Base-by-base conservation (phyloP, 345 rosid genomes). In the Lepidium sativum region DNA sequence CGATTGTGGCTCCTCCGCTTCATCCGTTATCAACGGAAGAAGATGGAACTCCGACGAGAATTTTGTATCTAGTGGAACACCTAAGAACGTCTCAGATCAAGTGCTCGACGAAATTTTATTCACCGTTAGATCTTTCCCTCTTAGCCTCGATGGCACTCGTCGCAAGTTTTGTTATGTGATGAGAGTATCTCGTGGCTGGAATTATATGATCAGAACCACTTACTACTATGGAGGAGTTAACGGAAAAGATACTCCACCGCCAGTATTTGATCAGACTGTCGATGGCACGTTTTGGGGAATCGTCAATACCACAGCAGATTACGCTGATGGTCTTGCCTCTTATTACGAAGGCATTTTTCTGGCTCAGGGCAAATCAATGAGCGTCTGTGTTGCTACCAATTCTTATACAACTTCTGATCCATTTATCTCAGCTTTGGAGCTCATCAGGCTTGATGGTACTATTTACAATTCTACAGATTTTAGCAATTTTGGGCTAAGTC, bases 241-340 rank as follows among this genome's bases (percentile, higher is more conserved):
- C 81, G 88, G 88, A 8, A 54, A 48, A 8, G 70, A 13, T 42
- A 64, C 62, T 34, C 16, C 70, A 11, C 97, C 96, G 39, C 96
- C 98, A 29, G 91, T 89, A 4, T 92, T 92, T 37, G 96, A 92
- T 70, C 96, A 92, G 82, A 86, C 87, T 21, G 83, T 92, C 50
- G 98, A 92, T 67, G 98, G 98, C 2, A 87, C 96, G 2, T 31
- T 81, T 0, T 89, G 98, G 97, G 66, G 88, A 31, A 57, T 78
- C 67, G 97, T 84, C 51, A 84, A 89, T 54, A 92, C 98, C 34
- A 87, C 95, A 1, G 84, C 54, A 38, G 90, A 92, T 61, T 86
- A 83, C 47, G 51, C 70, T 15, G 64, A 63, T 39, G 88, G 87
- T n/a, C 64, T 53, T 52, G 60, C 84, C 18, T 74, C 91, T 35